These are phyloP conservation scores for Thermomyces lanuginosus DNA, from an alignment of 2,329 filamentous ascomycete genomes.

Conservation along the genomic window DNA sequence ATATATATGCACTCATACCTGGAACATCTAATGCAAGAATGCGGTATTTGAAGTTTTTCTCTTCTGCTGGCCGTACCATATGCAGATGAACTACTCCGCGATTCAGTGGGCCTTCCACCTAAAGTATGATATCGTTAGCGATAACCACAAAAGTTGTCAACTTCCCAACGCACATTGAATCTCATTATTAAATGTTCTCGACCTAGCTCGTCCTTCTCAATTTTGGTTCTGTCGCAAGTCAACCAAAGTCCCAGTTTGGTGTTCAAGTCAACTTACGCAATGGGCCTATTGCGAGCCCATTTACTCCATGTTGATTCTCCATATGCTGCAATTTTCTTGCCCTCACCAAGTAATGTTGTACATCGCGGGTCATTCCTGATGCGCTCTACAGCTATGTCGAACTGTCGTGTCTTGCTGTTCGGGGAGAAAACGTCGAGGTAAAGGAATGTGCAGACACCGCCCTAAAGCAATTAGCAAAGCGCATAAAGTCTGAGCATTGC, in stretches of 20 bases:
- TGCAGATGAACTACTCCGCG: conserved; percentile 62
- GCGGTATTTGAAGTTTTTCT: conserved; percentile 58
- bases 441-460: conserved; percentile 60
- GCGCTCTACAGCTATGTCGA: conserved; percentile 69
- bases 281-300: conserved; percentile 51
- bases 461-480: conserved; percentile 29
- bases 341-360: conserved; percentile 55
- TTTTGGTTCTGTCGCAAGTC: conserved; percentile 39
- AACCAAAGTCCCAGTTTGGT: conserved; percentile 4
- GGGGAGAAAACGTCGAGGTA: conserved; percentile 71
- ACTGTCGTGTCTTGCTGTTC: conserved; percentile 71
- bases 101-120: conserved; percentile 63
- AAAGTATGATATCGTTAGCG: conserved; percentile 3
- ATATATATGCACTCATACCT: conserved; percentile 32
- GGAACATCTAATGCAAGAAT: conserved; percentile 66
- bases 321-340: conserved; percentile 59
- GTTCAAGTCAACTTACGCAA: conserved; percentile 26
- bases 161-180: conserved; percentile 49
- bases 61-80: conserved; percentile 51
- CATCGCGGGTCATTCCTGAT: conserved; percentile 59
- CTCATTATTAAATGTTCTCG: conserved; percentile 70
- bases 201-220: conserved; percentile 55
- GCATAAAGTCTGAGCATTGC: not conserved
- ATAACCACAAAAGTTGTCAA: not conserved
- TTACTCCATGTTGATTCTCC: conserved; percentile 69